These are phyloP conservation scores for Fusarium beomiforme DNA, from an alignment of 2,329 filamentous ascomycete species.

Conservation along the genomic window DNA sequence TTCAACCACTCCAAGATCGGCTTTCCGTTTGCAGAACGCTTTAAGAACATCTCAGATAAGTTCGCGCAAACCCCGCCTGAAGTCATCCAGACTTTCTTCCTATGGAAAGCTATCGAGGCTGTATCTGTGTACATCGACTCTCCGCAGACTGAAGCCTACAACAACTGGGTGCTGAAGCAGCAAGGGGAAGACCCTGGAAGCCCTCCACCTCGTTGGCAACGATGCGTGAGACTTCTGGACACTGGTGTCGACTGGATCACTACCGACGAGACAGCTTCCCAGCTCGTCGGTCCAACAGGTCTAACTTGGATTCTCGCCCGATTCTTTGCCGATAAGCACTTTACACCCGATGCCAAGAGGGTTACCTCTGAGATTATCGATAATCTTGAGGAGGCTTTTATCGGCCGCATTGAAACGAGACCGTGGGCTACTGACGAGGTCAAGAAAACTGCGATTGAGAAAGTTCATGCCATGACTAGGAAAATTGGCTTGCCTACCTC, in stretches of 20 bases:
- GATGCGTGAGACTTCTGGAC: conserved; percentile 1
- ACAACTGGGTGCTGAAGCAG: conserved; percentile 43
- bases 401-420: conserved; percentile 64
- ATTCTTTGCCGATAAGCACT: conserved; percentile 75
- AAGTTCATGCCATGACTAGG: conserved; percentile 72
- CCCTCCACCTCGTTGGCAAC: conserved; percentile 1
- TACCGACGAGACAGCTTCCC: neutral
- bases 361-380: conserved; percentile 74
- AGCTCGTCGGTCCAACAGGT: conserved; percentile 40
- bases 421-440: conserved; percentile 73
- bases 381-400: conserved; percentile 75
- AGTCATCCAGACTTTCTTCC: conserved; percentile 68
- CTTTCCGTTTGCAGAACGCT: conserved; percentile 67
- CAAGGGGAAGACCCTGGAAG: conserved; percentile 52
- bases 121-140: conserved; percentile 66
- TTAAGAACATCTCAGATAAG: conserved; percentile 66
- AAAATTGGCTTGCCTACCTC: conserved; percentile 75
- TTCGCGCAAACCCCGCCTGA: conserved; percentile 63
- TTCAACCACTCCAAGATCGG: conserved; percentile 54
- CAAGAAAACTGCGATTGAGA: conserved; percentile 67
- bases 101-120: conserved; percentile 69
- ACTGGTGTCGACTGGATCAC: neutral
- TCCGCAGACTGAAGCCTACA: conserved; percentile 67
- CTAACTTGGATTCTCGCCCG: conserved; percentile 75
- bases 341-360: conserved; percentile 72